Percentiles rank a stretch among this genome's conserved stretches.
Conservation (phyloP, 2,329 filamentous ascomycete species). For the Fusarium goolgardi region DNA sequence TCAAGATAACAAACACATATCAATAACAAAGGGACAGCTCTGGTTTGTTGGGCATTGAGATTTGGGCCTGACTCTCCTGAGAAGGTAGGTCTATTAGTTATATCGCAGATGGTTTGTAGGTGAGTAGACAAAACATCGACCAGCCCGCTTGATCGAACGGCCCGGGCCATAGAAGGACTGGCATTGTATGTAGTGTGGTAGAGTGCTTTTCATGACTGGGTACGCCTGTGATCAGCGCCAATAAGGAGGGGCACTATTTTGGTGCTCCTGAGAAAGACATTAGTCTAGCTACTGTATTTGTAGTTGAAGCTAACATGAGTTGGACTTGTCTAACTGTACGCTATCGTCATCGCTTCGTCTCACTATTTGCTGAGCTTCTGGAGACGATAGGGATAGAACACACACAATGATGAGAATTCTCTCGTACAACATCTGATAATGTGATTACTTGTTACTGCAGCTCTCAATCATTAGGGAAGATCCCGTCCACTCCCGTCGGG, state of each 20-base stretch:
- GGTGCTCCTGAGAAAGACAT: neutral
- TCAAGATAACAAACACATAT: neutral
- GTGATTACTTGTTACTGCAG: neutral
- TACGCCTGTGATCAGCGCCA: conserved; percentile 13
- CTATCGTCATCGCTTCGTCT: neutral
- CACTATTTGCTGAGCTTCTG: neutral
- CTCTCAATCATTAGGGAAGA: conserved; percentile 2
- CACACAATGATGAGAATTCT: neutral
- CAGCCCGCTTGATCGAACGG: conserved; percentile 14
- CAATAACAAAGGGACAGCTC: neutral
- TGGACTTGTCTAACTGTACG: conserved; percentile 2
- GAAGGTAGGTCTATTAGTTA: neutral
- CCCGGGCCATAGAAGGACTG: conserved; percentile 24
- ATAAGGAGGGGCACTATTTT: conserved; percentile 16
- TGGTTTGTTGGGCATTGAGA: neutral
- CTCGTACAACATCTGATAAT: neutral
- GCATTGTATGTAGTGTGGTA: conserved; percentile 1
- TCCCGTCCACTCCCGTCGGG: conserved; percentile 3
- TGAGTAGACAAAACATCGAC: neutral
- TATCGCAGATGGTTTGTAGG: neutral
- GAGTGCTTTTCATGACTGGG: conserved; percentile 8
- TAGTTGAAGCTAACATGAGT: conserved; percentile 20
- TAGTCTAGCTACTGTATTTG: neutral
- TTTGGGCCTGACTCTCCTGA: neutral
- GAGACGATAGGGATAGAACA: neutral